phyloP scores from a whole-genome alignment of 139 green algal genomes.

The Astrephomene gubernaculifera region DNA sequence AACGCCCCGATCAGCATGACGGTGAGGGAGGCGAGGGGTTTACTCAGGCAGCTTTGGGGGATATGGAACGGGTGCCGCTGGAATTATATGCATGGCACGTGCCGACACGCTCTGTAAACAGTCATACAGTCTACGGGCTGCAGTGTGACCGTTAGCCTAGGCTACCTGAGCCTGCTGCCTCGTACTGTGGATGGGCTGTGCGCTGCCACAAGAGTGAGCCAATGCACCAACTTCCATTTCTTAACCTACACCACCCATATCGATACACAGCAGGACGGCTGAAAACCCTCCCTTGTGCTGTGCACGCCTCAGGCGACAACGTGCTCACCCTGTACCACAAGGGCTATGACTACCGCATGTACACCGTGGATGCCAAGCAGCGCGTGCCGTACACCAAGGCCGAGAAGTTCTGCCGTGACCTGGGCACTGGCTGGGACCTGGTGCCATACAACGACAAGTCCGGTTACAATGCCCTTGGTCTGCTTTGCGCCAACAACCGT shows the following conservation, averaged over 20 bases:
- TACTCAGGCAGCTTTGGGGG: neutral
- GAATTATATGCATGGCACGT: too few species aligned
- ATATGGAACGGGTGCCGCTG: too few species aligned
- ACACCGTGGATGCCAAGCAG: neutral
- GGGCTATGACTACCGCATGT: constrained; percentile 33
- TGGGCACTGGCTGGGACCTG: constrained; percentile 14
- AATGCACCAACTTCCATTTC: neutral
- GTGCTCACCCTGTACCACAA: neutral
- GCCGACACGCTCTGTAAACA: too few species aligned
- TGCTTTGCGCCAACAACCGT: neutral
- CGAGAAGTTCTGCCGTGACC: neutral
- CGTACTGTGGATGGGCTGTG: neutral
- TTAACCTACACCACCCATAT: neutral
- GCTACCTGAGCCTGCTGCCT: neutral
- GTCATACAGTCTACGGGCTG: neutral
- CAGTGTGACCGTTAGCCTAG: neutral
- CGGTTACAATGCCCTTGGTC: neutral
- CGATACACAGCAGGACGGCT: neutral
- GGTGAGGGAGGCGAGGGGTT: neutral
- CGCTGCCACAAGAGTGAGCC: neutral
- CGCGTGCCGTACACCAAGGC: neutral
- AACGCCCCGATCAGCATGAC: neutral
- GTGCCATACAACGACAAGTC: neutral
- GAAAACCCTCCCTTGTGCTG: neutral
- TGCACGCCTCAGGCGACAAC: neutral